Conservation (phyloP, 108 stramenopile genomes). For the Epipyxis sp. region DNA sequence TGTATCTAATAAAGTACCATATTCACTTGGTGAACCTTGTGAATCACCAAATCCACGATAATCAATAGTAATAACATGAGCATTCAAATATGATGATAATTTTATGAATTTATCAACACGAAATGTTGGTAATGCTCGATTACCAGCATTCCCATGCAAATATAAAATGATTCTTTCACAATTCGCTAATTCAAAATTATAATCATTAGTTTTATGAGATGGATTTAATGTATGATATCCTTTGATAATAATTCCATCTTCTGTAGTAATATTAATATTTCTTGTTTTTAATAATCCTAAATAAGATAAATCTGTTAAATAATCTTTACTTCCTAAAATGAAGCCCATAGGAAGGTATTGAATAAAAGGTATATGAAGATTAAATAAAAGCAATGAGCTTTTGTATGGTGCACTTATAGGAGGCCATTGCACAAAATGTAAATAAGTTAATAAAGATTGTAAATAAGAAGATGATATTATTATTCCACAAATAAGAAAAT, state of each 20-base stretch:
- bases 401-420: no score
- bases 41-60: slow-evolving; percentile 44
- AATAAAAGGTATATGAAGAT: no score
- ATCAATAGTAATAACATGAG: slow-evolving; percentile 37
- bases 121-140: not conserved
- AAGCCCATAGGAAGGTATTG: no score
- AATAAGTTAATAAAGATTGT: slow-evolving; percentile 23
- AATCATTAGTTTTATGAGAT: not conserved
- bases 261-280: slow-evolving; percentile 32
- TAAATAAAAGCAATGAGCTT: no score
- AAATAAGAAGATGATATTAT: no score
- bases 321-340: no score
- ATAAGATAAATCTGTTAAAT: not conserved
- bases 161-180: slow-evolving; percentile 13
- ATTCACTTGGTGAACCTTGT: slow-evolving; percentile 32
- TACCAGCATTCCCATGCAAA: slow-evolving; percentile 39
- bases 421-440: slow-evolving; percentile 28
- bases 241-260: slow-evolving; percentile 7
- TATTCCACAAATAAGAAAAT: no score
- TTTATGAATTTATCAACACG: slow-evolving; percentile 2
- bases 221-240: slow-evolving; percentile 34
- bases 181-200: not conserved
- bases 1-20: slow-evolving; percentile 29
- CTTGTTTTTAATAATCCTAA: slow-evolving; percentile 20
- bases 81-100: slow-evolving; percentile 9